These are phyloP conservation scores for Alternaria metachromatica DNA, from an alignment of 2,329 filamentous ascomycete genomes.

Conservation along the genomic window DNA sequence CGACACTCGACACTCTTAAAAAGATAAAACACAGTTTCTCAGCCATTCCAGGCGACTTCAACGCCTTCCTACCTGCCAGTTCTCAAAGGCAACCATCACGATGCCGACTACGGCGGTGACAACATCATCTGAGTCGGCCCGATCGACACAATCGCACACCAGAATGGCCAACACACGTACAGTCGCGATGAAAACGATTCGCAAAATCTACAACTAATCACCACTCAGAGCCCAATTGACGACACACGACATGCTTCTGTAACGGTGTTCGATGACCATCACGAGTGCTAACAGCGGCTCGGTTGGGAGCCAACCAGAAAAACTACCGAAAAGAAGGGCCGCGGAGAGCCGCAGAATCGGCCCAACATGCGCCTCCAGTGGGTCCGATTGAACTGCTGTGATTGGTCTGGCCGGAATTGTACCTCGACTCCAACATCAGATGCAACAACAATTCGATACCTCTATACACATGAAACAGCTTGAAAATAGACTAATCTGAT, in stretches of 20 bases:
- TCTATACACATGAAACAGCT: neutral
- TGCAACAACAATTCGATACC: neutral
- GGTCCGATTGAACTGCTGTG: neutral
- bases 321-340: slow-evolving; percentile 7
- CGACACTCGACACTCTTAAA: neutral
- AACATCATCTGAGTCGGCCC: neutral
- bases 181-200: neutral
- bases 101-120: neutral
- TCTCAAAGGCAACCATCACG: neutral
- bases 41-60: neutral
- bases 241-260: neutral
- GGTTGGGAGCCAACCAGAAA: slow-evolving; percentile 18
- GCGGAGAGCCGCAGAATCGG: slow-evolving; percentile 12
- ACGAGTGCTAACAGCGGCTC: neutral
- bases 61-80: neutral
- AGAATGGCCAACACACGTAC: neutral
- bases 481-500: neutral
- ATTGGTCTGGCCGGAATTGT: neutral
- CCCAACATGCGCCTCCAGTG: neutral
- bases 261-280: neutral
- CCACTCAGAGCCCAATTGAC: neutral
- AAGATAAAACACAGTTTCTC: neutral
- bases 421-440: neutral
- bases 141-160: neutral
- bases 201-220: neutral